phyloP scores from a whole-genome alignment of 1,284 basidiomycete genomes.

The Blastosporella zonata region DNA sequence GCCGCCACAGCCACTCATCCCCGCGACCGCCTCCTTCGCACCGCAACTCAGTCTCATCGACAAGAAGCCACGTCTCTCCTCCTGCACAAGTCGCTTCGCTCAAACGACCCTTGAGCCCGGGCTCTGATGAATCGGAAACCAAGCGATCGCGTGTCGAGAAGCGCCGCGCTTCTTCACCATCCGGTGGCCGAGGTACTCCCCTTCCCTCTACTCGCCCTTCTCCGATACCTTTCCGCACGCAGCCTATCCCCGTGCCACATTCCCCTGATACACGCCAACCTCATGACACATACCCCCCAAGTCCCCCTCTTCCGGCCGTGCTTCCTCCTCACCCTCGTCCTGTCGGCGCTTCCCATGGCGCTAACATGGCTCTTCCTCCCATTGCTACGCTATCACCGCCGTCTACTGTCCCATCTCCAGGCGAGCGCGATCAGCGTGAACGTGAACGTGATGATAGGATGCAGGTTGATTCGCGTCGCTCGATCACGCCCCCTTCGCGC shows the following conservation, averaged over 20 bases:
- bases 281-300: slow-evolving; percentile 46
- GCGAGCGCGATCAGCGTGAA: slow-evolving; percentile 36
- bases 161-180: slow-evolving; percentile 50
- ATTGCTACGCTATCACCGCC: slow-evolving; percentile 64
- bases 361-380: slow-evolving; percentile 51
- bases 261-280: slow-evolving; percentile 58
- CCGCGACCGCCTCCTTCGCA: slow-evolving; percentile 45
- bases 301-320: slow-evolving; percentile 52
- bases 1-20: slow-evolving; percentile 46
- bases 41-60: slow-evolving; percentile 55
- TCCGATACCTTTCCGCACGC: slow-evolving; percentile 72
- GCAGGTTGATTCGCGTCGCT: slow-evolving; percentile 44
- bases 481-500: slow-evolving; percentile 44
- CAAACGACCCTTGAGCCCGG: slow-evolving; percentile 68
- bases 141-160: slow-evolving; percentile 67
- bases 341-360: slow-evolving; percentile 44
- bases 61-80: slow-evolving; percentile 51
- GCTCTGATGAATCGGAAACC: slow-evolving; percentile 51
- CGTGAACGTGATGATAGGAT: slow-evolving; percentile 50
- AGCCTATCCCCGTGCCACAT: slow-evolving; percentile 48
- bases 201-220: slow-evolving; percentile 60
- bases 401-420: slow-evolving; percentile 51
- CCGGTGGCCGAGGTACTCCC: slow-evolving; percentile 46
- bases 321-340: slow-evolving; percentile 73
- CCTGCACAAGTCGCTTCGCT: slow-evolving; percentile 39